phyloP scores from a whole-genome alignment of 2,329 filamentous ascomycete genomes.

The Rugonectria rugulosa region DNA sequence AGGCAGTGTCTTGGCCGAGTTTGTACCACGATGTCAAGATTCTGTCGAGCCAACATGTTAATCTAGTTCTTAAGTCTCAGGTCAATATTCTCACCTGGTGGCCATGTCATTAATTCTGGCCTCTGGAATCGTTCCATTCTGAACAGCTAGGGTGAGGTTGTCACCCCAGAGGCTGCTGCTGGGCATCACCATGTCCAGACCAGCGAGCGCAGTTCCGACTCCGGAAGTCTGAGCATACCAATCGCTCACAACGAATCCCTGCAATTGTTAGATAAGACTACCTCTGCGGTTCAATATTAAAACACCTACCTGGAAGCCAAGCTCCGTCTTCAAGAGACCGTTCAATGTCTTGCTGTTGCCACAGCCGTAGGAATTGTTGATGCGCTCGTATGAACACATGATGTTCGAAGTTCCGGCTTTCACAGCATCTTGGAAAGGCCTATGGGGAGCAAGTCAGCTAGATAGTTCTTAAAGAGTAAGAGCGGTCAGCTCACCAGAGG shows the following conservation, averaged over 20 bases:
- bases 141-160: conserved; percentile 1
- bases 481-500: neutral
- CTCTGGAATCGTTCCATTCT: neutral
- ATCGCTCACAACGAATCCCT: conserved; percentile 72
- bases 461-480: neutral
- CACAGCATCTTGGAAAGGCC: conserved; percentile 7
- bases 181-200: conserved; percentile 77
- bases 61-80: neutral
- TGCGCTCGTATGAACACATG: conserved; percentile 9
- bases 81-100: neutral
- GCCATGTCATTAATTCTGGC: conserved; percentile 6
- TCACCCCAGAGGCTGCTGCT: conserved; percentile 48
- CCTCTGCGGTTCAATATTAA: neutral
- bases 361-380: conserved; percentile 8
- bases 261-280: neutral
- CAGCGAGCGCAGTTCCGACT: conserved; percentile 61
- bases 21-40: conserved; percentile 6
- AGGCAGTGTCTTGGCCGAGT: neutral
- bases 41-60: neutral
- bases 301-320: conserved; percentile 1
- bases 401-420: conserved; percentile 1
- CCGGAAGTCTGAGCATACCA: conserved; percentile 71
- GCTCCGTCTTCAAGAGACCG: conserved; percentile 1
- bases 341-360: conserved; percentile 5
- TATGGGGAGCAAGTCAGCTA: neutral